Evolutionary conservation across 768 basidiomycete species (phyloP).

Genomic region (Leccinum subgranulosum): DNA sequence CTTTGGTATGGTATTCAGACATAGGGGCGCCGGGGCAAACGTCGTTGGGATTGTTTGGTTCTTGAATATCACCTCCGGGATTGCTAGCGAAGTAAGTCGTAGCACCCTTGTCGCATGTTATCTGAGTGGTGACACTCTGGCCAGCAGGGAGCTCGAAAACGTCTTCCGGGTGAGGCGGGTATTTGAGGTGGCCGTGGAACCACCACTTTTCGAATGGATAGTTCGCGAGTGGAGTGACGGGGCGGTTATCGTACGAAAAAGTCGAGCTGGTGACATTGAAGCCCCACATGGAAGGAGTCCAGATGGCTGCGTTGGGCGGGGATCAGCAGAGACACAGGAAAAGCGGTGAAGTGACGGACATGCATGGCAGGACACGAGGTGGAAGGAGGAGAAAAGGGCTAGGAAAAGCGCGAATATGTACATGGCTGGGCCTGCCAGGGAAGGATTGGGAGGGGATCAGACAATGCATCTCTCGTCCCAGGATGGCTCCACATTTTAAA

Average conservation of each 20-base stretch:
- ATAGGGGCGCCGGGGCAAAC: constrained; percentile 47
- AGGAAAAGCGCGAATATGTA: not conserved
- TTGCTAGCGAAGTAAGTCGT: constrained; percentile 55
- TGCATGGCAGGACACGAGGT: constrained; percentile 12
- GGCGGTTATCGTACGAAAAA: constrained; percentile 62
- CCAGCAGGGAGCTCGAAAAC: constrained; percentile 62
- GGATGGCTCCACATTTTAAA: not conserved
- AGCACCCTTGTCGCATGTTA: constrained; percentile 58
- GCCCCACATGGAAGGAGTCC: constrained; percentile 60
- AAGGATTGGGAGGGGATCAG: not conserved
- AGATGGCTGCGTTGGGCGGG: constrained; percentile 38
- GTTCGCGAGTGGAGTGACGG: constrained; percentile 41
- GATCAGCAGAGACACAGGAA: not conserved
- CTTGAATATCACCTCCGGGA: constrained; percentile 51
- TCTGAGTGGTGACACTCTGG: constrained; percentile 47
- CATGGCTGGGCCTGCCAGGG: constrained; percentile 24
- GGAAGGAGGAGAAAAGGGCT: constrained; percentile 1
- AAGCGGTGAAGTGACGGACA: constrained; percentile 9
- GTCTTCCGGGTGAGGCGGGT: constrained; percentile 55
- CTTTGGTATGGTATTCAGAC: constrained; percentile 53
- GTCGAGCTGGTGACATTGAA: constrained; percentile 61
- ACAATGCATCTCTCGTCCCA: not conserved
- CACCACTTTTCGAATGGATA: constrained; percentile 46
- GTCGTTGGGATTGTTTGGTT: constrained; percentile 45
- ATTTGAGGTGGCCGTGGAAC: constrained; percentile 60